These are phyloP conservation scores for Scolecobasidium constrictum DNA, from an alignment of 2,329 filamentous ascomycete genomes.

Conservation along the genomic window DNA sequence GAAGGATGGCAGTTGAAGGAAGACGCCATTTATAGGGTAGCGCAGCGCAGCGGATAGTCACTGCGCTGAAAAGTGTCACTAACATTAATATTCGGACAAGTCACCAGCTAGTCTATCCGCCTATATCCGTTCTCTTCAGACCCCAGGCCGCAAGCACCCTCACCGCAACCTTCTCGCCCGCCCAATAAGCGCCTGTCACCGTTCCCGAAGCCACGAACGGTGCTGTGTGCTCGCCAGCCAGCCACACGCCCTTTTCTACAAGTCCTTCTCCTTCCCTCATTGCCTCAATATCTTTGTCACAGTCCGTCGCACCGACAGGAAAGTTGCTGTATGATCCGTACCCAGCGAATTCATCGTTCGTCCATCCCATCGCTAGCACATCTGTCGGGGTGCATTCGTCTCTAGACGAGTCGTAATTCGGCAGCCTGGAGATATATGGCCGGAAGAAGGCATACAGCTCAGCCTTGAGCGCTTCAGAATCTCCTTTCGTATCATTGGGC, in stretches of 20 bases:
- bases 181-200: slow-evolving; percentile 85
- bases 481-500: slow-evolving; percentile 16
- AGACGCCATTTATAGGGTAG: too few relatives aligned
- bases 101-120: too few relatives aligned
- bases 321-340: slow-evolving; percentile 81
- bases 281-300: slow-evolving; percentile 59
- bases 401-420: slow-evolving; percentile 47
- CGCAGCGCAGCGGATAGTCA: too few relatives aligned
- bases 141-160: slow-evolving; percentile 50
- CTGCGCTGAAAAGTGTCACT: too few relatives aligned
- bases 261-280: slow-evolving; percentile 39
- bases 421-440: slow-evolving; percentile 69
- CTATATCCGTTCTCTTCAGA: too few relatives aligned
- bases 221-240: slow-evolving; percentile 83
- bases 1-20: too few relatives aligned
- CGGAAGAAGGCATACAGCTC: slow-evolving; percentile 57
- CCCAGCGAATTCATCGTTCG: slow-evolving; percentile 66
- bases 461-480: slow-evolving; percentile 32
- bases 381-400: slow-evolving; percentile 51
- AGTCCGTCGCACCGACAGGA: slow-evolving; percentile 59
- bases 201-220: slow-evolving; percentile 85
- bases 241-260: slow-evolving; percentile 62
- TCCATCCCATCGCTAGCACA: slow-evolving; percentile 65
- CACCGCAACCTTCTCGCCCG: slow-evolving; percentile 65
- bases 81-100: too few relatives aligned